Evolutionary conservation across 306 rosid species (phyloP), one percentile per base, ranked within the genome.

Genomic region (Fagus sylvatica): DNA sequence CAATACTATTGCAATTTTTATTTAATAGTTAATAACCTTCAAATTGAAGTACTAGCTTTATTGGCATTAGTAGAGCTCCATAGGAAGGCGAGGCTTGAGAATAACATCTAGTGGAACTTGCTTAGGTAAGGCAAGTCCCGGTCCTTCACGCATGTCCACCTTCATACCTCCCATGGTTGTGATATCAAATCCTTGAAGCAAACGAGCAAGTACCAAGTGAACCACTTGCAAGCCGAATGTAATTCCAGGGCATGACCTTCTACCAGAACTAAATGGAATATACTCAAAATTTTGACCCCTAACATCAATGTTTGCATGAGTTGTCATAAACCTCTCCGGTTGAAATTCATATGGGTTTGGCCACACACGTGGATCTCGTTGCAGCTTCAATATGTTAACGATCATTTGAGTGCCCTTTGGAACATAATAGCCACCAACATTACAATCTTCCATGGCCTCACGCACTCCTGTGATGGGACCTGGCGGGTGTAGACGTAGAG

Each of bases 361-460:
- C 85, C 88, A 84, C 16, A 81, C 42, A 2, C 57, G 36, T 0
- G 85, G 83, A 75, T 85, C 88, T 2, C 85, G 74, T 0, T 85
- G 88, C 39, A 81, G 3, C 30, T 81, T 85, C 85, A 81, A 85
- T 16, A 85, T 62, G 56, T 85, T 81, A 13, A 85, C 69, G 4
- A 78, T 17, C 56, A 85, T 36, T 6, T 83, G 88, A 7, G 85
- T 81, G 46, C 88, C 85, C 22, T 64, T 81, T 5, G 81, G 62
- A 9, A 85, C 62, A 5, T 10, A 8, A 51, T 74, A 71, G 13
- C 64, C 65, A 0, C 75, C 77, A 0, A 84, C 15, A 4, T n/a
- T 12, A n/a, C 88, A 80, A n/a, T 77, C 88, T 71, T 84, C 78
- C 4, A n/a, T 69, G 71, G 88, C 88, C 67, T 80, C 85, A 2